Base-by-base conservation (phyloP, 176 grass and related monocot species). In the Oryza meridionalis region DNA sequence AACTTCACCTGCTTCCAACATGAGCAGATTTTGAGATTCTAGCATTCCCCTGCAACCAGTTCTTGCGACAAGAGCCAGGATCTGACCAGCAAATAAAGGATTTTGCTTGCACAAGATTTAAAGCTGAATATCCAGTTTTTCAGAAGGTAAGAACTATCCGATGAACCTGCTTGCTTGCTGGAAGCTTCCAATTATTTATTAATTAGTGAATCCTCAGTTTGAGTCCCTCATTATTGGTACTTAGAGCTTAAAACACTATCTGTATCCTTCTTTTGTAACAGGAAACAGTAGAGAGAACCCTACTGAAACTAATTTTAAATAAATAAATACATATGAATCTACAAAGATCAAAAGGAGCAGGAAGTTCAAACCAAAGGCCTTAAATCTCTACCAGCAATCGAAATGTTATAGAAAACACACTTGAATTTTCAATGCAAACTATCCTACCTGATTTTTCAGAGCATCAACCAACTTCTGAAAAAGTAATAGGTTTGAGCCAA, bases 21-120 rank as follows among this genome's bases (percentile, higher is more conserved):
- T 84, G 50, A 14, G 32, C 75, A 99, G 96, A 96, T 69, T 99
- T 99, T 82, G 93, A 94, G 88, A 92, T 99, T 85, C 87, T 99
- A 81, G 96, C 91, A 83, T 96, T 99, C 85, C 93, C 93, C 17
- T 99, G 96, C 90, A 99, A 99, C 71, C 96, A 99, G 78, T 99
- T 96, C 76, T 84, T 92, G 81, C 51, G 81, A 55, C 96, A 99
- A 86, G 96, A 99, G 72, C 93, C 93, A 65, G 89, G 89, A 63
- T 82, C 83, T 58, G 70, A 75, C 58, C 43, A 94, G 67, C 89
- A 99, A 51, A 88, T 88, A 53, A 88, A 95, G 75, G 89, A 94
- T 11, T 96, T 96, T 76, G 96, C 93, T 79, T 99, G 93, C 70
- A 94, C 91, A 75, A 94, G 86, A 89, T 99, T 90, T 72, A 92